phyloP scores from a whole-genome alignment of 768 basidiomycete species.

The Kwoniella europaea region DNA sequence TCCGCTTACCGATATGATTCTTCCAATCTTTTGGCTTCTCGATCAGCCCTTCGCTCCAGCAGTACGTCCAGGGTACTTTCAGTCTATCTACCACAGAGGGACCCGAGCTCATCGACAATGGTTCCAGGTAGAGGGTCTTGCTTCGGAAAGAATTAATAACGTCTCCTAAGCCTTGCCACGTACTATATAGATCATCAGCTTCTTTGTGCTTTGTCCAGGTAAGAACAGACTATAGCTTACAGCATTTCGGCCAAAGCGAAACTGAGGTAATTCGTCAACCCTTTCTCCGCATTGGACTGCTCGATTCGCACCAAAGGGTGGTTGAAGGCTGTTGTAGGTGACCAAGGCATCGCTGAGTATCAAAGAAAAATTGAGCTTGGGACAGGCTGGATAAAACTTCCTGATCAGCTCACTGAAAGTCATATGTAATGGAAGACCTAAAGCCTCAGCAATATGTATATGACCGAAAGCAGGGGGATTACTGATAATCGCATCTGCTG shows the following conservation, averaged over 20 bases:
- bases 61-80: conserved; percentile 70
- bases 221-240: conserved; percentile 41
- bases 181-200: conserved; percentile 2
- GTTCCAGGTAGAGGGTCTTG: conserved; percentile 62
- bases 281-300: conserved; percentile 64
- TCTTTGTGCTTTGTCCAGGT: background rate
- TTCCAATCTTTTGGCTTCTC: conserved; percentile 71
- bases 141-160: conserved; percentile 67
- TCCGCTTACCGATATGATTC: conserved; percentile 64
- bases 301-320: conserved; percentile 71
- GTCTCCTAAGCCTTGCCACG: conserved; percentile 63
- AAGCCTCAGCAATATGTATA: conserved; percentile 69
- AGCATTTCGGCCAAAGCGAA: conserved; percentile 68
- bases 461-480: conserved; percentile 73
- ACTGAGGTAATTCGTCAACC: conserved; percentile 67
- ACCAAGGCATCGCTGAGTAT: conserved; percentile 70
- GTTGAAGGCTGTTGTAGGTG: conserved; percentile 65
- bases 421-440: conserved; percentile 66
- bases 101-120: conserved; percentile 64
- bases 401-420: conserved; percentile 61
- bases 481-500: conserved; percentile 69
- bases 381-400: conserved; percentile 2
- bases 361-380: too few relatives aligned
- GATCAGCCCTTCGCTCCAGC: conserved; percentile 68
- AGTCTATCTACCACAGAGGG: conserved; percentile 65